phyloP scores from a whole-genome alignment of 441 rosid genomes.

The Gossypium davidsonii region DNA sequence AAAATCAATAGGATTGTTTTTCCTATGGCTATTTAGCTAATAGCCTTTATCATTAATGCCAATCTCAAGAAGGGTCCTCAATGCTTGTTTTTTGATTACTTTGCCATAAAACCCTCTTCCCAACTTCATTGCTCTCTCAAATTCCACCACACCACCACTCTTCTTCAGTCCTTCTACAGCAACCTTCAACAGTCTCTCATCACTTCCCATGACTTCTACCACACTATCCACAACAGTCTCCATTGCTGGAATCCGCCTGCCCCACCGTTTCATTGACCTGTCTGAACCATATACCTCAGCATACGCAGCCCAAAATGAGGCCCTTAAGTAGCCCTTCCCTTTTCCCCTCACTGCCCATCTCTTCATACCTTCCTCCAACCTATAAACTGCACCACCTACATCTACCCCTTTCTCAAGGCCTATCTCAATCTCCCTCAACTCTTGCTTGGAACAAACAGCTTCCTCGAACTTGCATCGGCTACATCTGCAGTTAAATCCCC shows the following conservation, averaged over 20 bases:
- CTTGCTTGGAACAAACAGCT: slow-evolving; percentile 34
- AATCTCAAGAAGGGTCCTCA: slow-evolving; percentile 48
- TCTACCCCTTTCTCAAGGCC: slow-evolving; percentile 61
- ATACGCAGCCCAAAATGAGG: slow-evolving; percentile 70
- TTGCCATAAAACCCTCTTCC: slow-evolving; percentile 71
- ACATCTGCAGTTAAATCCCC: slow-evolving; percentile 77
- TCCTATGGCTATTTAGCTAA: slow-evolving; percentile 15
- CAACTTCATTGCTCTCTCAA: slow-evolving; percentile 44
- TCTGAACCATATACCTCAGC: slow-evolving; percentile 49
- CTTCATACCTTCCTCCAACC: slow-evolving; percentile 69
- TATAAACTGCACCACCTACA: slow-evolving; percentile 41
- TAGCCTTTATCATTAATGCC: slow-evolving; percentile 16
- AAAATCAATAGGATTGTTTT: slow-evolving; percentile 1
- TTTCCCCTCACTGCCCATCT: slow-evolving; percentile 64
- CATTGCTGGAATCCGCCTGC: slow-evolving; percentile 50
- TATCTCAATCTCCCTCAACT: slow-evolving; percentile 45
- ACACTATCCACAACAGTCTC: slow-evolving; percentile 64
- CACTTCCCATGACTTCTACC: slow-evolving; percentile 55
- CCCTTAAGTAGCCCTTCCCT: slow-evolving; percentile 69
- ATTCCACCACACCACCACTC: slow-evolving; percentile 25
- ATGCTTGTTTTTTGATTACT: slow-evolving; percentile 61
- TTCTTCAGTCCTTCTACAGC: slow-evolving; percentile 37
- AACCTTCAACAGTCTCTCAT: slow-evolving; percentile 56
- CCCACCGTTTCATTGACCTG: slow-evolving; percentile 54
- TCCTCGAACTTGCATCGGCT: slow-evolving; percentile 68